Evolutionary conservation across 257 asterid genomes (phyloP).

Genomic region (Nicotiana tomentosiformis): DNA sequence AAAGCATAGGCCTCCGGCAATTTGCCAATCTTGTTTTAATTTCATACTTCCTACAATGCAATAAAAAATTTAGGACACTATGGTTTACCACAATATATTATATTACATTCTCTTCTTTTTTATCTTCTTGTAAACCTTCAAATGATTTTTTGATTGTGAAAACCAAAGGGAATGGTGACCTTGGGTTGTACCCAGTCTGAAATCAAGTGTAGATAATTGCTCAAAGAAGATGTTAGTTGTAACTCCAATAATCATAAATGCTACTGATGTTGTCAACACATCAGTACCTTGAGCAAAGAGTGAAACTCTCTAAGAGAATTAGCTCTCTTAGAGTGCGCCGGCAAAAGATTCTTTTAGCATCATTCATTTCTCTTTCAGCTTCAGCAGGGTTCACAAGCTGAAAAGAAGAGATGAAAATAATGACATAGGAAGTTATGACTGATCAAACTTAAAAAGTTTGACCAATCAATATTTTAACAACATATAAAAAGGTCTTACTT

Average conservation of each 20-base stretch:
- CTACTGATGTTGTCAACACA: constrained; percentile 22
- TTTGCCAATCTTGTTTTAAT: constrained; percentile 32
- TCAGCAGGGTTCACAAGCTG: constrained; percentile 89
- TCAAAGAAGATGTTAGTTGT: constrained; percentile 67
- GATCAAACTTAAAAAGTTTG: background rate
- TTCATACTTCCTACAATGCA: constrained; percentile 31
- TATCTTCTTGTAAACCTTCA: too few relatives aligned
- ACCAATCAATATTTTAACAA: background rate
- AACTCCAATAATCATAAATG: constrained; percentile 63
- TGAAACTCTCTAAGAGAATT: too few relatives aligned
- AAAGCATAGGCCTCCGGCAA: too few relatives aligned
- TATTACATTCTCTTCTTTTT: too few relatives aligned
- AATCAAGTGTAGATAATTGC: constrained; percentile 43
- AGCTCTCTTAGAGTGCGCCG: too few relatives aligned
- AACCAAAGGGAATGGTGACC: too few relatives aligned
- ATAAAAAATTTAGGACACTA: background rate
- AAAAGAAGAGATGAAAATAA: constrained; percentile 2
- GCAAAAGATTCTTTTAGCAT: constrained; percentile 76
- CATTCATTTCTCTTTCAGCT: constrained; percentile 74
- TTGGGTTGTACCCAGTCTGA: too few relatives aligned
- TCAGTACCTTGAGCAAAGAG: too few relatives aligned
- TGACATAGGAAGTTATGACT: background rate
- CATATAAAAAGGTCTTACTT: constrained; percentile 19
- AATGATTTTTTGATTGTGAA: too few relatives aligned
- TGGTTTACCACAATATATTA: constrained; percentile 68